A percentile compares a stretch with the other conserved stretches of the same genome.
These are phyloP conservation scores for Xylaria nigripes DNA, from an alignment of 495 filamentous ascomycete genomes.

Conservation along the genomic window DNA sequence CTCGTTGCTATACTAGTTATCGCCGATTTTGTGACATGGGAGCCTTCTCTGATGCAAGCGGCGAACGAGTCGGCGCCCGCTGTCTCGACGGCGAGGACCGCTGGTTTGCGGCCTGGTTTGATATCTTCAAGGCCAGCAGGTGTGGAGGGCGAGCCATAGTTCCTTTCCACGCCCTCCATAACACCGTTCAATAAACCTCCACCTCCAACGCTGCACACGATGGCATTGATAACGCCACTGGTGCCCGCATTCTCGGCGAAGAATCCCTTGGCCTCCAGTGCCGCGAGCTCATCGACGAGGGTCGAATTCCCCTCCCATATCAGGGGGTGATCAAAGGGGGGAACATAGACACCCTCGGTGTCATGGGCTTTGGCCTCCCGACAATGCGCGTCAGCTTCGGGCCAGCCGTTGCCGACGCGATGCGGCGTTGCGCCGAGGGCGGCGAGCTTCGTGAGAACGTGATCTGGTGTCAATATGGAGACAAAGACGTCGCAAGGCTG, in stretches of 20 bases:
- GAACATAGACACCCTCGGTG: slow-evolving; percentile 65
- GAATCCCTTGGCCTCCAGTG: slow-evolving; percentile 27
- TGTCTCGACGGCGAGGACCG: slow-evolving; percentile 77
- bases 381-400: slow-evolving; percentile 68
- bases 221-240: slow-evolving; percentile 25
- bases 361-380: slow-evolving; percentile 50
- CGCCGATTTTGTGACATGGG: slow-evolving; percentile 56
- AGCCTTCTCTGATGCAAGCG: slow-evolving; percentile 48
- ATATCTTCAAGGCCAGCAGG: not conserved
- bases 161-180: slow-evolving; percentile 58
- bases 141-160: slow-evolving; percentile 18
- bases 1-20: slow-evolving; percentile 78
- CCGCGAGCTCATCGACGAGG: slow-evolving; percentile 63
- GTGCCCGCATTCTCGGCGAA: slow-evolving; percentile 12
- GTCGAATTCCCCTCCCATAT: slow-evolving; percentile 76
- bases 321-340: slow-evolving; percentile 80
- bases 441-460: slow-evolving; percentile 68
- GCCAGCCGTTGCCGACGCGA: slow-evolving; percentile 63
- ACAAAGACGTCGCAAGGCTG: slow-evolving; percentile 76
- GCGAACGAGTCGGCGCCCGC: slow-evolving; percentile 65
- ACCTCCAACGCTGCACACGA: slow-evolving; percentile 82
- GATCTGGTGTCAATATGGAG: slow-evolving; percentile 53
- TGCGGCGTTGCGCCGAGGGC: slow-evolving; percentile 60
- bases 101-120: slow-evolving; percentile 23
- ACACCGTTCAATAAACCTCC: slow-evolving; percentile 80